These are phyloP conservation scores for Coemansia sp. DNA, from an alignment of 192 early-diverging fungal genomes.

Conservation along the genomic window DNA sequence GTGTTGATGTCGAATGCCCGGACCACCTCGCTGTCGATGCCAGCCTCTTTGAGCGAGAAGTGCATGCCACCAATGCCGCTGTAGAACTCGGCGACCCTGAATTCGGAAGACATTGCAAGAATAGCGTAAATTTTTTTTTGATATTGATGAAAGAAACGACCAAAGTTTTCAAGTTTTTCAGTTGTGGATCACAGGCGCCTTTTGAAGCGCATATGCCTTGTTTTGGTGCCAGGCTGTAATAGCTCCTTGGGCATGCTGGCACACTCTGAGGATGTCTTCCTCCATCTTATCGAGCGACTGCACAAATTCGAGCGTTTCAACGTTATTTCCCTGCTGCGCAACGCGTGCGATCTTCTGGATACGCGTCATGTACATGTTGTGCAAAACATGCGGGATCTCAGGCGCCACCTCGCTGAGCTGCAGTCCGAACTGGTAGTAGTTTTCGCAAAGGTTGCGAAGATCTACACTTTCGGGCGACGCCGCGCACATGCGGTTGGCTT, in stretches of 20 bases:
- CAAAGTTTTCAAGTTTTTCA: neutral
- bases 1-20: slow-evolving; percentile 96
- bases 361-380: slow-evolving; percentile 49
- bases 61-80: slow-evolving; percentile 64
- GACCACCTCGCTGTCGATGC: slow-evolving; percentile 60
- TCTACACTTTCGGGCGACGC: slow-evolving; percentile 50
- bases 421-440: slow-evolving; percentile 51
- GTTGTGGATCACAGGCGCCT: slow-evolving; percentile 21
- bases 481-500: slow-evolving; percentile 51
- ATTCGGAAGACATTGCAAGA: neutral
- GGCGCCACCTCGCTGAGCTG: slow-evolving; percentile 50
- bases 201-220: slow-evolving; percentile 33
- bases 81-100: slow-evolving; percentile 55
- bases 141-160: neutral
- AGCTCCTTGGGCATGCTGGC: slow-evolving; percentile 38
- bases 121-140: too few species aligned
- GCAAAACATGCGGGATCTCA: slow-evolving; percentile 42
- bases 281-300: slow-evolving; percentile 46
- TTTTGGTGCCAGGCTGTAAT: slow-evolving; percentile 38
- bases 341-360: slow-evolving; percentile 38
- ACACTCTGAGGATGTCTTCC: slow-evolving; percentile 30
- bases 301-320: slow-evolving; percentile 48
- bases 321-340: slow-evolving; percentile 46
- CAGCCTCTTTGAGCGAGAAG: slow-evolving; percentile 70
- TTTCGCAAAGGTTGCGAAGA: slow-evolving; percentile 43